Percentiles rank a stretch among this genome's conserved stretches.
phyloP scores from a whole-genome alignment of 176 grass and related monocot genomes.

The Raddia distichophylla region DNA sequence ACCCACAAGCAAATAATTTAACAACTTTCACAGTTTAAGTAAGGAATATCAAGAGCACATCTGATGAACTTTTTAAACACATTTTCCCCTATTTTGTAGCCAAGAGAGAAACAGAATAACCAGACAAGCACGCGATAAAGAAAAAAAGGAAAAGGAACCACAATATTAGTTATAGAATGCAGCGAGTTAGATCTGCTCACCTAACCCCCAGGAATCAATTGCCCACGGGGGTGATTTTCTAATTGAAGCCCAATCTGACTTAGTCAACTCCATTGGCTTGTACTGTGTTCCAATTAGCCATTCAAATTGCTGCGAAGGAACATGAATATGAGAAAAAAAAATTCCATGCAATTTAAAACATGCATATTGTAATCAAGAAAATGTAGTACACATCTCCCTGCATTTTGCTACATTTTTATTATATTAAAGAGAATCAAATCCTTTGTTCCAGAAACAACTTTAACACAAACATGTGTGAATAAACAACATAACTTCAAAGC shows the following conservation, averaged over 20 bases:
- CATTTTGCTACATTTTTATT: not conserved
- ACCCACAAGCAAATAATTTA: not conserved
- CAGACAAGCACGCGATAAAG: constrained; percentile 26
- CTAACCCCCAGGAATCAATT: constrained; percentile 98
- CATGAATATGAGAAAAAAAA: constrained; percentile 18
- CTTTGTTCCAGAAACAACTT: constrained; percentile 28
- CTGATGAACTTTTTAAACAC: not conserved
- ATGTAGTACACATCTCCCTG: constrained; percentile 9
- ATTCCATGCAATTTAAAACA: constrained; percentile 23
- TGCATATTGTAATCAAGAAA: constrained; percentile 20
- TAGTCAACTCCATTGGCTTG: constrained; percentile 90
- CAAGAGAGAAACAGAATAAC: constrained; percentile 33
- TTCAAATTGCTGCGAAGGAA: constrained; percentile 84
- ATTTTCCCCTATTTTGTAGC: not conserved
- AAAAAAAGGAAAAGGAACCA: constrained; percentile 20
- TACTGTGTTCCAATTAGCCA: constrained; percentile 95
- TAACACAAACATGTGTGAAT: not conserved
- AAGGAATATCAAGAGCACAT: not conserved
- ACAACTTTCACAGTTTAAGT: not conserved
- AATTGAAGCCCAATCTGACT: constrained; percentile 92
- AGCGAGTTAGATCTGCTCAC: constrained; percentile 55
- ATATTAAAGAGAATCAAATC: constrained; percentile 7
- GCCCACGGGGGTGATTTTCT: constrained; percentile 97
- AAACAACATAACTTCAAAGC: constrained; percentile 18
- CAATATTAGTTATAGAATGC: not conserved